phyloP scores from a whole-genome alignment of 1,284 basidiomycete species.

The Moesziomyces antarcticus region DNA sequence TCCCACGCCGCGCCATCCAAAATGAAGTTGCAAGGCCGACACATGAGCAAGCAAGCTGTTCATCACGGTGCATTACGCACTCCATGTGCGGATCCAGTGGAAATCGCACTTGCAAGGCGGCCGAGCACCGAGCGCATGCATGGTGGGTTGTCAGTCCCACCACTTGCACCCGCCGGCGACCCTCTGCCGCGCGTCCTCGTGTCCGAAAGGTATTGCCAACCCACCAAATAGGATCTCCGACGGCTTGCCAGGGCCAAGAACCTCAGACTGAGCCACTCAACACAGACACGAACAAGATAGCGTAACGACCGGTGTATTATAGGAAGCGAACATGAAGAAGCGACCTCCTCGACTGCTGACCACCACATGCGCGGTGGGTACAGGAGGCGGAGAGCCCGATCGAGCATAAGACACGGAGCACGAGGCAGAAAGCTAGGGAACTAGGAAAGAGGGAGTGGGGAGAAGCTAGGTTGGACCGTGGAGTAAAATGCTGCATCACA shows the following conservation, averaged over 20 bases:
- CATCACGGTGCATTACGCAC: too few relatives aligned
- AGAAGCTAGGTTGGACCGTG: constrained; percentile 20
- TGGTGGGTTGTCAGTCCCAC: too few relatives aligned
- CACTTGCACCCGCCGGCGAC: too few relatives aligned
- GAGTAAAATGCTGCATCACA: constrained; percentile 7
- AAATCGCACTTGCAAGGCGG: too few relatives aligned
- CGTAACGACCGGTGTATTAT: constrained; percentile 45
- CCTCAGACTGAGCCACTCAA: neutral
- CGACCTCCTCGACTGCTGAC: constrained; percentile 17
- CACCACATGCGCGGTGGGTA: neutral
- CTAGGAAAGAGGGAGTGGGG: constrained; percentile 1
- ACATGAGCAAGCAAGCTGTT: too few relatives aligned
- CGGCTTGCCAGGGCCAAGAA: too few relatives aligned
- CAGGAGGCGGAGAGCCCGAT: constrained; percentile 18
- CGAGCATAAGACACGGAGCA: constrained; percentile 20
- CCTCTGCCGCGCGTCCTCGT: too few relatives aligned
- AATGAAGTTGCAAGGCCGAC: too few relatives aligned
- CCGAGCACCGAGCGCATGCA: too few relatives aligned
- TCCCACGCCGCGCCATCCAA: too few relatives aligned
- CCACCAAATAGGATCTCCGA: neutral
- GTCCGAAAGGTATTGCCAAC: too few relatives aligned
- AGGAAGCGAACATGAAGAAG: constrained; percentile 21
- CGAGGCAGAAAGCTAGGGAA: constrained; percentile 6
- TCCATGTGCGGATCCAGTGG: too few relatives aligned
- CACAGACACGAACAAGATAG: constrained; percentile 6